Base-by-base conservation (phyloP, 2,329 filamentous ascomycete genomes). In the Karstenula rhodostoma region DNA sequence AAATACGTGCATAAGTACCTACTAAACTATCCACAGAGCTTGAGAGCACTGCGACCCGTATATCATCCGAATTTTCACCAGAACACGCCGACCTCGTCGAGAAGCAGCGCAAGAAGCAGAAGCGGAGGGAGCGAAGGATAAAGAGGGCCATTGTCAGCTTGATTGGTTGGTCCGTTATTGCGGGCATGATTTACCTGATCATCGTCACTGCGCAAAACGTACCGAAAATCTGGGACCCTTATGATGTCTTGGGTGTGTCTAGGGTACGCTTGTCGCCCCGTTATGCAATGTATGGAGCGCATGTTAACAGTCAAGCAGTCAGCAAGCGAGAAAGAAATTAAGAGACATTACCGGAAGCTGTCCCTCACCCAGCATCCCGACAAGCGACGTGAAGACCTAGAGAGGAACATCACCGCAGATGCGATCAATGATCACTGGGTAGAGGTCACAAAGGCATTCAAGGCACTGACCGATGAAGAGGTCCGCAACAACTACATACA, bases 361-460 rank as follows among this genome's bases (percentile, higher is more conserved):
- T 95, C 93, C 27, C 84, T 94, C 69, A 92, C 90, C 70, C 90
- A 89, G 79, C 95, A 99, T 77, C 95, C 95, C 43, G 95, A 99
- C 84, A 99, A 99, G 82, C 86, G 92, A 66, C 88, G 86, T 74
- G 92, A 93, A 25, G 92, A 98, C 75, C 82, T 89, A 23, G 82
- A 89, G 64, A 95, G 94, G 82, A 99, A 99, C 80, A 88, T 97
- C 79, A 99, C 95, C 0, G 70, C 89, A 57, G 93, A 98, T 69
- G 85, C 83, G 19, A 86, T 98, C 70, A 99, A 95, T 79, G 86
- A 94, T 61, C 86, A 89, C 77, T 99, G 95, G 82, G 93, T 98
- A 58, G 94, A 98, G 74, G 87, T 98, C 71, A 95, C 93, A 69
- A 99, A 99, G 83, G 95, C 95, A 7, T 99, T 97, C 86, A 97